phyloP scores from a whole-genome alignment of 192 early-diverging fungal species.

The Phycomyces nitens region DNA sequence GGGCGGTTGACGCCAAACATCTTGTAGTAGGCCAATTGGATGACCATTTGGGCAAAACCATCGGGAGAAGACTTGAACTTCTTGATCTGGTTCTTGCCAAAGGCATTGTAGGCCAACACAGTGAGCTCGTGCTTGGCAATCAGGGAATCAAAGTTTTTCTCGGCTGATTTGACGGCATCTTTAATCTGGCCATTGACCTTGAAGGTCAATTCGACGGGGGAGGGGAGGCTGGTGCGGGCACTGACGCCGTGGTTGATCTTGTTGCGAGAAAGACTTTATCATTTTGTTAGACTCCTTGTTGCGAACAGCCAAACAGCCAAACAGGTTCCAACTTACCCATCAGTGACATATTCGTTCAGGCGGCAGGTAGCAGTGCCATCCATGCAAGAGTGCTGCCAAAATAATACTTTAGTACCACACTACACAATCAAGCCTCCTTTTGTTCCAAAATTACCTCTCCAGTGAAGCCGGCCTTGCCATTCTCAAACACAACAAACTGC shows the following conservation, averaged over 20 bases:
- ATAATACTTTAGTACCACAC: background rate
- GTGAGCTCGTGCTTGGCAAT: constrained; percentile 77
- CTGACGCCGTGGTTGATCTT: constrained; percentile 72
- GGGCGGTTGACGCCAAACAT: constrained; percentile 72
- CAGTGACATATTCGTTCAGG: constrained; percentile 79
- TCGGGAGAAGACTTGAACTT: constrained; percentile 74
- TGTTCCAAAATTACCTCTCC: constrained; percentile 59
- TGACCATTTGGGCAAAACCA: constrained; percentile 85
- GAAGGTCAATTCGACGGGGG: constrained; percentile 72
- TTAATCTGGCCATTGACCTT: constrained; percentile 58
- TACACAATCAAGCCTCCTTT: background rate
- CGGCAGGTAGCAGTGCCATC: constrained; percentile 90
- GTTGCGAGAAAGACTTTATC: constrained; percentile 53
- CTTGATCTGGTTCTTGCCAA: constrained; percentile 96
- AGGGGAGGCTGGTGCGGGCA: constrained; percentile 56
- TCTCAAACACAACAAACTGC: constrained; percentile 96
- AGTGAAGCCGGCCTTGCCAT: constrained; percentile 94
- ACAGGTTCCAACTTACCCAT: constrained; percentile 31
- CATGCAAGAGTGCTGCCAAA: constrained; percentile 81
- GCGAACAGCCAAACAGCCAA: no score
- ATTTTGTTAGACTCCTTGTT: no score
- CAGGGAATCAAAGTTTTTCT: constrained; percentile 74
- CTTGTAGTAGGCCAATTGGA: constrained; percentile 95
- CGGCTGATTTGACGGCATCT: constrained; percentile 62
- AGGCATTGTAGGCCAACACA: constrained; percentile 80